Evolutionary conservation across 495 filamentous ascomycete genomes (phyloP).

Genomic region (Trichoderma gamsii): DNA sequence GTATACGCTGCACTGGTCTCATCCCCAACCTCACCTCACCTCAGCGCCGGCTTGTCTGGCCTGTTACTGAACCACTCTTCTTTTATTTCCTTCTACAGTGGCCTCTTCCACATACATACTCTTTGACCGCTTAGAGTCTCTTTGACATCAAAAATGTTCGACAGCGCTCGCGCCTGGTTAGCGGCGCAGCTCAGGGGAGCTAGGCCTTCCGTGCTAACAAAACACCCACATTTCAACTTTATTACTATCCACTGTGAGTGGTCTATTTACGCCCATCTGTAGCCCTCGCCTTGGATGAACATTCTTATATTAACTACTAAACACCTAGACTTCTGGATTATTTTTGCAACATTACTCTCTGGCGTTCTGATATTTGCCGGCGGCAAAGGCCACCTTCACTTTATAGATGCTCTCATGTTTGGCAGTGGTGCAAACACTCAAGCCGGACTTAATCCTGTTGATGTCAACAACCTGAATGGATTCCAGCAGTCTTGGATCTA

Average conservation of each 20-base stretch:
- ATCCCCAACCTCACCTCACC: background rate
- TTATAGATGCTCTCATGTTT: conserved; percentile 88
- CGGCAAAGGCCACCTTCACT: conserved; percentile 51
- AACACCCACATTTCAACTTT: conserved; percentile 68
- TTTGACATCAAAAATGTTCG: background rate
- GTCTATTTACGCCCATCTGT: conserved; percentile 10
- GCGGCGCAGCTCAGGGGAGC: conserved; percentile 3
- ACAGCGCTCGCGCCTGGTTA: background rate
- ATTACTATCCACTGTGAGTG: conserved; percentile 73
- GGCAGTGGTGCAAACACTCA: conserved; percentile 76
- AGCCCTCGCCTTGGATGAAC: background rate
- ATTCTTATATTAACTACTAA: conserved; percentile 14
- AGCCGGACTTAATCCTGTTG: conserved; percentile 82
- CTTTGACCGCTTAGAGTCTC: background rate
- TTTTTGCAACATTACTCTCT: conserved; percentile 58
- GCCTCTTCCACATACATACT: background rate
- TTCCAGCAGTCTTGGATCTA: conserved; percentile 77
- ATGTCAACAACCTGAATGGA: conserved; percentile 65
- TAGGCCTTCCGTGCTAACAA: conserved; percentile 23
- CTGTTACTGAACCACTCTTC: background rate
- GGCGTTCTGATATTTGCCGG: conserved; percentile 70
- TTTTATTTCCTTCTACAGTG: background rate
- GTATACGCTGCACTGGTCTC: background rate
- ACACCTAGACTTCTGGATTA: conserved; percentile 66
- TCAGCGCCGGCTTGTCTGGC: background rate